A percentile compares a stretch with the other conserved stretches of the same genome.
Conservation (phyloP, 2,329 filamentous ascomycete species). For the Penicillium paneum region DNA sequence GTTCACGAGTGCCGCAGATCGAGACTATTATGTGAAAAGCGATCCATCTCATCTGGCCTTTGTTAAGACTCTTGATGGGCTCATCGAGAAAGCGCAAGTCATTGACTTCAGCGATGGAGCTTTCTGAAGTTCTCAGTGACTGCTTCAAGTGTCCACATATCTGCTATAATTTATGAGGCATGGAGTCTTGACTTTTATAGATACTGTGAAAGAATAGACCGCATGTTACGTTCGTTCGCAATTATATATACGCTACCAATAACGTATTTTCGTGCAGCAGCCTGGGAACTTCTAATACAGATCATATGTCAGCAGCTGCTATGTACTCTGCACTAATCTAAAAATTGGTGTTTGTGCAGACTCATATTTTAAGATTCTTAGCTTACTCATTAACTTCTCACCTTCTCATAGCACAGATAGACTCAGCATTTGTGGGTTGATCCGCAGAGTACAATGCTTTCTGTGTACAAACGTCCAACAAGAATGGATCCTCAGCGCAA, state of each 20-base stretch:
- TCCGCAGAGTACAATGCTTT: not conserved
- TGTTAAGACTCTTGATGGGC: slow-evolving; percentile 41
- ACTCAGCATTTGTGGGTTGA: no score
- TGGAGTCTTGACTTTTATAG: not conserved
- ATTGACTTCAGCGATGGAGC: slow-evolving; percentile 34
- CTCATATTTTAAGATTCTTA: not conserved
- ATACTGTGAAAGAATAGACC: not conserved
- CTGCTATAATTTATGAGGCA: not conserved
- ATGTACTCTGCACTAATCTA: not conserved
- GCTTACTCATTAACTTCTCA: not conserved
- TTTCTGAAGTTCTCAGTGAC: slow-evolving; percentile 8
- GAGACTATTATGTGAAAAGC: slow-evolving; percentile 64
- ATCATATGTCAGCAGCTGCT: not conserved
- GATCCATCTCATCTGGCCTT: slow-evolving; percentile 65
- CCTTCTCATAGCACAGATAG: not conserved
- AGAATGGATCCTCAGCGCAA: not conserved
- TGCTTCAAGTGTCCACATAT: not conserved
- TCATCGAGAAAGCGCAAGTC: slow-evolving; percentile 36
- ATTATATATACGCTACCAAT: not conserved
- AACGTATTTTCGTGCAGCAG: not conserved
- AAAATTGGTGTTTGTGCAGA: not conserved
- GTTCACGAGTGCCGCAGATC: slow-evolving; percentile 61
- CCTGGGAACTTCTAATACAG: not conserved
- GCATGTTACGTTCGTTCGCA: no score
- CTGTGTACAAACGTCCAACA: not conserved